Evolutionary conservation across 2,329 filamentous ascomycete genomes (phyloP), one percentile per base, ranked within the genome.

Genomic region (Aspergillus sojae): DNA sequence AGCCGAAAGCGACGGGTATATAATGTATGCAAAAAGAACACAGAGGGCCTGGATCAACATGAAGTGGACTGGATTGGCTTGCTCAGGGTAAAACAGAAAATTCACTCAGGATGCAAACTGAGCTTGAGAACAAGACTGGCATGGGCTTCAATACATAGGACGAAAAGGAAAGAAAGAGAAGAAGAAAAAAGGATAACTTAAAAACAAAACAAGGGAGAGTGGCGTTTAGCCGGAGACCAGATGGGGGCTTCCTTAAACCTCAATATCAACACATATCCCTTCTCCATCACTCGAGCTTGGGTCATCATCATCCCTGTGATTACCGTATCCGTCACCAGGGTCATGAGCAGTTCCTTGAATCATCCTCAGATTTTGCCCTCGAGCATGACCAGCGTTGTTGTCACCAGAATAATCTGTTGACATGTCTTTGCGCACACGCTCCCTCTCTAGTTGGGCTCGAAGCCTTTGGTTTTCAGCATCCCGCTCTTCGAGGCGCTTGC

Each of bases 401-500:
- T 71, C 69, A 3, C 67, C 67, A 11, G 70, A 66, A 5, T 65
- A 65, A 26, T 67, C 69, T 1, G 62, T 64, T 23, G 71, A 70
- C n/a, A 71, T 59, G 1, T 71, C 75, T 57, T 76, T 77, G 58
- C 79, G 74, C 61, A 79, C 72, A 50, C 82, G 79, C 72, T 88
- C 87, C 64, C 85, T 77, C 71, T 88, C 89, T 62, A 93, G 79
- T 78, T 89, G 85, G 19, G 85, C 84, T 62, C 87, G 83, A 64
- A 95, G 78, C 68, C 91, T 88, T 68, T 89, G 86, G 73, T 93
- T 93, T 80, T 93, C 90, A 60, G 85, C 82, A 74, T 89, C 86
- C n/a, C 90, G 85, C 65, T 93, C 91, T 63, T 93, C 89, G 0
- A 97, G 80, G 58, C 94, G 83, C 80, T 93, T 91, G 60, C 92